Conservation (phyloP, 1,284 basidiomycete genomes). For the Binderoboletus segoi region DNA sequence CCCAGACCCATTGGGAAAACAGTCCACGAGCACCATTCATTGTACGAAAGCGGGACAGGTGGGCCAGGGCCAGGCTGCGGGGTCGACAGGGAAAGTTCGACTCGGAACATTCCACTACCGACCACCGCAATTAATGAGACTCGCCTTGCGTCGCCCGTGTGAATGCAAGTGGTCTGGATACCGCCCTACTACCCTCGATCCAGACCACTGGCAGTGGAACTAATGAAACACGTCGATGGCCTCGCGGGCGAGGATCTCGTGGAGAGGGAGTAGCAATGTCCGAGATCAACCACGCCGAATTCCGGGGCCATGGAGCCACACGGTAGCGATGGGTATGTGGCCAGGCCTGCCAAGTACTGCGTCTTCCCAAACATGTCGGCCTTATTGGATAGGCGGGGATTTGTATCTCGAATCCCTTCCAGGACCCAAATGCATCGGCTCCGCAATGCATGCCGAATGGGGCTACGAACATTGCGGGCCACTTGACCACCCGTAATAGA, state of each 20-base stretch:
- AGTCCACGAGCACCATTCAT: neutral
- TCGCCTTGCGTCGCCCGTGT: neutral
- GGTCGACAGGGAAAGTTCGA: slow-evolving; percentile 12
- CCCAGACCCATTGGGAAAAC: neutral
- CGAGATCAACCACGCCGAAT: neutral
- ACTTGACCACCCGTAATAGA: no score
- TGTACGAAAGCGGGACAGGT: neutral
- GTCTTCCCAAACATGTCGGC: neutral
- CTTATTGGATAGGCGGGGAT: no score
- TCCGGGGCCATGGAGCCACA: neutral
- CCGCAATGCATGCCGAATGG: no score
- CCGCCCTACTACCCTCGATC: neutral
- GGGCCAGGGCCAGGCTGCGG: slow-evolving; percentile 6
- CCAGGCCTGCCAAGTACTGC: neutral
- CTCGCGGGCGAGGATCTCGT: neutral
- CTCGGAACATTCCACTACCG: slow-evolving; percentile 1
- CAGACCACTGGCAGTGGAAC: neutral
- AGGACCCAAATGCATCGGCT: no score
- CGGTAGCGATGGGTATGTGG: neutral
- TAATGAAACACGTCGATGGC: neutral
- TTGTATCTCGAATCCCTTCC: no score
- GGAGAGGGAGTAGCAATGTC: neutral
- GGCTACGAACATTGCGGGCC: no score
- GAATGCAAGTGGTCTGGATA: slow-evolving; percentile 2
- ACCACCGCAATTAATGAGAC: neutral